These are phyloP conservation scores for Sphagnum fallax DNA, from an alignment of 228 moss, liverwort and hornwort species.

Conservation along the genomic window DNA sequence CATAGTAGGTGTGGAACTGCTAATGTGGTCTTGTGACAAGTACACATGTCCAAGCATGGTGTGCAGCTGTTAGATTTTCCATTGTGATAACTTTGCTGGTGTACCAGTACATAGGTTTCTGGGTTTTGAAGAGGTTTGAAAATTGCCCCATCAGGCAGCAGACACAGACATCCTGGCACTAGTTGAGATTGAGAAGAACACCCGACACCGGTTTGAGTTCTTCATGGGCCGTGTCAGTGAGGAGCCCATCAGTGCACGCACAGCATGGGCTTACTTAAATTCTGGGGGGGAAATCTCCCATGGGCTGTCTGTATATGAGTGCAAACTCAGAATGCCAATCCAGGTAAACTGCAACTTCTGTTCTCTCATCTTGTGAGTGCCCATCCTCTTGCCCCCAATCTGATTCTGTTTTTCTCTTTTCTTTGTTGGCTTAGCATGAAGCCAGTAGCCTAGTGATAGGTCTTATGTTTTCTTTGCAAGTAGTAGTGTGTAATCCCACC, in stretches of 20 bases:
- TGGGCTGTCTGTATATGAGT: conserved; percentile 97
- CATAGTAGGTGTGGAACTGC: no score
- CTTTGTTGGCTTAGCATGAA: no score
- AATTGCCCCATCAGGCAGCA: conserved; percentile 48
- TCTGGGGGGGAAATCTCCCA: conserved; percentile 96
- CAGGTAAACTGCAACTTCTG: conserved; percentile 34
- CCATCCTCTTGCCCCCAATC: neutral
- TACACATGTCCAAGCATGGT: no score
- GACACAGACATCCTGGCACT: conserved; percentile 97
- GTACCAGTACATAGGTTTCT: no score
- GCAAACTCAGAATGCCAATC: conserved; percentile 79
- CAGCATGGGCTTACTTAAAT: conserved; percentile 82
- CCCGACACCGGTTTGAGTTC: conserved; percentile 97
- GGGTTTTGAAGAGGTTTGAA: neutral
- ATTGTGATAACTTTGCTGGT: no score
- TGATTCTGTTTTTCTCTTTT: neutral
- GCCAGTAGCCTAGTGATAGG: no score
- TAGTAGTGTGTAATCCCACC: neutral
- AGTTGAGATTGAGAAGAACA: conserved; percentile 98
- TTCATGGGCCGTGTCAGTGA: conserved; percentile 95
- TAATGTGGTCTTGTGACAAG: no score
- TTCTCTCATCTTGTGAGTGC: neutral
- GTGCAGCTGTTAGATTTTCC: no score
- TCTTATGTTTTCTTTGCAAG: no score
- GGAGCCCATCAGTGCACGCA: conserved; percentile 89